Percentiles rank a stretch among this genome's conserved stretches.
Evolutionary conservation across 192 early-diverging fungal species (phyloP).

Genomic region (Cladochytrium replicatum): DNA sequence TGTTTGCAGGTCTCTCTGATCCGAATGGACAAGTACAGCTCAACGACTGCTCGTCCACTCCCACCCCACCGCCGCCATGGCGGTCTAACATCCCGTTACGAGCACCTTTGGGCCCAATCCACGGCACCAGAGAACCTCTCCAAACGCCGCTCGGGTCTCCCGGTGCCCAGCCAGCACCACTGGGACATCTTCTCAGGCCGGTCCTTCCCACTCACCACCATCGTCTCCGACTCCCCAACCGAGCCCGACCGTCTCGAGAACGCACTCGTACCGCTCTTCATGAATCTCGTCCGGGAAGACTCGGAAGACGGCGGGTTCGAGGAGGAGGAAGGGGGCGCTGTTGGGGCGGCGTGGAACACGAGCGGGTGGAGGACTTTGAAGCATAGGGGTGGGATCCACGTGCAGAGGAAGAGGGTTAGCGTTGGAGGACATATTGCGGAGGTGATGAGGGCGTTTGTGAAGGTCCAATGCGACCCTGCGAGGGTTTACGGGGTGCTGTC

Average conservation of each 20-base stretch:
- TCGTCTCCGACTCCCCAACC: background rate
- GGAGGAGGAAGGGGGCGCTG: background rate
- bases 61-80: background rate
- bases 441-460: slow-evolving; percentile 16
- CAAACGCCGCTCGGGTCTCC: background rate
- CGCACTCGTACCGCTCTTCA: slow-evolving; percentile 13
- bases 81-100: background rate
- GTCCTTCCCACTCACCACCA: background rate
- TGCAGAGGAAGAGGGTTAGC: slow-evolving; percentile 27
- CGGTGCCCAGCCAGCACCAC: background rate
- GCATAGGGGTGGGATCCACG: slow-evolving; percentile 18
- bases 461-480: slow-evolving; percentile 33
- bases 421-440: slow-evolving; percentile 19
- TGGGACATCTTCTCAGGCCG: background rate
- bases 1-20: background rate
- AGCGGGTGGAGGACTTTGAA: slow-evolving; percentile 33
- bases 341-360: background rate
- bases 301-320: background rate
- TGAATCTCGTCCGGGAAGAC: slow-evolving; percentile 15
- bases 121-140: background rate
- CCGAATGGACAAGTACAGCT: background rate
- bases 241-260: no score
- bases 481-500: slow-evolving; percentile 38
- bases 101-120: background rate
- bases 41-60: background rate